These are phyloP conservation scores for Phytophthora meadii DNA, from an alignment of 352 stramenopile species.

Conservation along the genomic window DNA sequence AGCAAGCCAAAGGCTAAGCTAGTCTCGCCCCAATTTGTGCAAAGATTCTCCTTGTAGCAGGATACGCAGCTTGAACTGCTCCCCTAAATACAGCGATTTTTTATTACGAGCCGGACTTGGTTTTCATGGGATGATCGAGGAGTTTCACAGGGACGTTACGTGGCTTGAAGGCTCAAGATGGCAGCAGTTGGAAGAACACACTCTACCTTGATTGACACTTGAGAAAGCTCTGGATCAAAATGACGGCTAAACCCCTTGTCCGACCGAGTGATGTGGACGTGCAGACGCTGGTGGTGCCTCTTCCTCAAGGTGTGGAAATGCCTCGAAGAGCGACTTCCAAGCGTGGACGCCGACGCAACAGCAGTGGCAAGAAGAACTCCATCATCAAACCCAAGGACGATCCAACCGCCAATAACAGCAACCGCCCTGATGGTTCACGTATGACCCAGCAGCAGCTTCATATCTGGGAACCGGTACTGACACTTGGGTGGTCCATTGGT, in stretches of 20 bases:
- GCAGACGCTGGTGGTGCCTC: constrained; percentile 34
- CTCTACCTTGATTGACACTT: background rate
- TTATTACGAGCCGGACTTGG: constrained; percentile 18
- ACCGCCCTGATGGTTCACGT: constrained; percentile 59
- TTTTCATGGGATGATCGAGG: constrained; percentile 9
- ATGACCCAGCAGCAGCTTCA: constrained; percentile 73
- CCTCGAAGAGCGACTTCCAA: constrained; percentile 17
- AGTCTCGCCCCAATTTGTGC: background rate
- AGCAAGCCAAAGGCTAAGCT: constrained; percentile 12
- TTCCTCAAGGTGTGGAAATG: constrained; percentile 30
- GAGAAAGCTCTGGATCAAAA: constrained; percentile 16
- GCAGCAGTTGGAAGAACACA: constrained; percentile 18
- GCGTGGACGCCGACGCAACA: constrained; percentile 19
- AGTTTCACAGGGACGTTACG: constrained; percentile 22
- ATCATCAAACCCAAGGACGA: constrained; percentile 10
- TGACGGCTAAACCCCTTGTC: constrained; percentile 36
- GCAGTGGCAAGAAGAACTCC: constrained; percentile 24
- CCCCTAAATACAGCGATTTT: constrained; percentile 37
- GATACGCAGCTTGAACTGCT: constrained; percentile 5
- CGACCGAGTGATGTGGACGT: constrained; percentile 41
- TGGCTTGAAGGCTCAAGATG: constrained; percentile 10
- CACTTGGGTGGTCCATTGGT: constrained; percentile 63
- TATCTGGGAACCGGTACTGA: constrained; percentile 83
- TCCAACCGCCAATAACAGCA: constrained; percentile 28
- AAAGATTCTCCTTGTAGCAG: constrained; percentile 8